Evolutionary conservation across 179 eudicot species (phyloP).

Genomic region (Sideroxylon spinosum): DNA sequence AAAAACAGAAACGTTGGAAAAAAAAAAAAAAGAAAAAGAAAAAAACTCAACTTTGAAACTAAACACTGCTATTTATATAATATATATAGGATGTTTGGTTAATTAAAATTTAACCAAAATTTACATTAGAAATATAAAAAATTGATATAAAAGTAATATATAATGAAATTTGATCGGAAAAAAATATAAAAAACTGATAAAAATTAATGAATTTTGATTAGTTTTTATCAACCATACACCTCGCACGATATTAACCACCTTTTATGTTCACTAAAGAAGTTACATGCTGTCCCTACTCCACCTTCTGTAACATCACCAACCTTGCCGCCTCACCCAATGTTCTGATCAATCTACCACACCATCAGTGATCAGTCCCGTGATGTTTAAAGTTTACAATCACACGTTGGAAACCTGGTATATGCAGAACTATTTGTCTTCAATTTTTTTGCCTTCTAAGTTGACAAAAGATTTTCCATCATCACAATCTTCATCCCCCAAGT

Average conservation of each 20-base stretch:
- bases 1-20: too few species aligned
- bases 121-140: too few species aligned
- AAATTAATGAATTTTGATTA: too few species aligned
- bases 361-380: not conserved
- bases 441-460: not conserved
- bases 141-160: too few species aligned
- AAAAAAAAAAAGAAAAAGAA: too few species aligned
- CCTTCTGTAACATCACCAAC: not conserved
- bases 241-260: too few species aligned
- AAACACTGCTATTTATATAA: not conserved
- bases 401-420: not conserved
- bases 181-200: too few species aligned
- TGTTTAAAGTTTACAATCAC: not conserved
- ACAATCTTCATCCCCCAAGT: not conserved
- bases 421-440: constrained; percentile 1
- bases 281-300: not conserved
- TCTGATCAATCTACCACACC: not conserved
- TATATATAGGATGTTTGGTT: too few species aligned
- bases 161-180: too few species aligned
- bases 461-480: not conserved
- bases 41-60: not conserved
- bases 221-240: too few species aligned
- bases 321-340: not conserved
- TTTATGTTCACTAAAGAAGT: not conserved
- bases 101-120: too few species aligned